Evolutionary conservation across 768 basidiomycete species (phyloP), one percentile per base, ranked within the genome.

Genomic region (Hypholoma fasciculare): DNA sequence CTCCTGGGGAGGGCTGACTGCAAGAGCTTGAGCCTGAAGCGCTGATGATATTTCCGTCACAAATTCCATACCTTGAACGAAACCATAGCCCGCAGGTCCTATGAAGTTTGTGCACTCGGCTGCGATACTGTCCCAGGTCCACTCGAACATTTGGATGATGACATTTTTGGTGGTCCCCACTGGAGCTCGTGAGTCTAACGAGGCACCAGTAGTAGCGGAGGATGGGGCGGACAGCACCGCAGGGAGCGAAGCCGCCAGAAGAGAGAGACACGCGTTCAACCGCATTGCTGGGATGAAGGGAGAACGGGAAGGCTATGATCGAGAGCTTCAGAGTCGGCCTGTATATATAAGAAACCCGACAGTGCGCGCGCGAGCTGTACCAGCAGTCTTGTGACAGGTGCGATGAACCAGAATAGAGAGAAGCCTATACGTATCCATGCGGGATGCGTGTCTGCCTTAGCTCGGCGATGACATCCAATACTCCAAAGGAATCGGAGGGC

Each of bases 121-220:
- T 0, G 86, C 87, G 47, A 90, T 65, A 58, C 83, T 81, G 57
- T 76, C 74, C 82, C 82, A 84, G 11, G 67, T 78, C 87, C 88
- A 89, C 65, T 87, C 78, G 63, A 89, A 90, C 82, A 90, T 83
- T 69, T 88, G 85, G 14, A 84, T 78, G 65, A 89, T 87, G 59
- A 88, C 85, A 2, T 69, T 72, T 57, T 80, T 81, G 7, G 67
- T 56, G n/a, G 30, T 34, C 30, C 59, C 67, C 43, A 66, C 55
- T 9, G 71, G 70, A 19, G 67, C 64, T 13, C 70, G 68, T 30
- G 64, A 27, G 37, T 51, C 37, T 7, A 69, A 40, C 2, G 60
- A 48, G 19, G 34, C 37, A 34, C 47, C 13, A 2, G 19, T 44
- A n/a, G 30, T 39, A 9, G 58, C 34, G 13, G 30, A 13, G 19